Conservation (phyloP, 1,139 yeast species). For the Nadsonia starkeyi-henricii region DNA sequence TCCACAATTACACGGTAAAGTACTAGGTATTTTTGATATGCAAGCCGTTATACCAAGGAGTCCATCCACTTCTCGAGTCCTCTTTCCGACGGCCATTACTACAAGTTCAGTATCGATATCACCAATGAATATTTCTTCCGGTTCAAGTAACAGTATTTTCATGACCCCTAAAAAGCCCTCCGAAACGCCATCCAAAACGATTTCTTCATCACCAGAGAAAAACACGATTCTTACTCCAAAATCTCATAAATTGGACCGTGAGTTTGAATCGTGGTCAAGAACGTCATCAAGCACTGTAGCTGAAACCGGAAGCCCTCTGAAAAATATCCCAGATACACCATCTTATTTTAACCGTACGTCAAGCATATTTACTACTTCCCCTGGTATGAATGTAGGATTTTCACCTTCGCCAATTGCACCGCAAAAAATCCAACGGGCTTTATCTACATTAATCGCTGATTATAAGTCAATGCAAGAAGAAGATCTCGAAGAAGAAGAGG, state of each 20-base stretch:
- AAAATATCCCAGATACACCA: neutral
- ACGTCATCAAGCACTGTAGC: neutral
- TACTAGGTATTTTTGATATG: neutral
- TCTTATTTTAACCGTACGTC: neutral
- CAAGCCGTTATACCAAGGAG: neutral
- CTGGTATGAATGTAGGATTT: neutral
- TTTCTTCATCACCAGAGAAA: neutral
- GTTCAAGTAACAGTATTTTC: neutral
- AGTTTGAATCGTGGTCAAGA: neutral
- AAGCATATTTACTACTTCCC: neutral
- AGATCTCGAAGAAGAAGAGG: neutral
- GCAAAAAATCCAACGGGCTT: neutral
- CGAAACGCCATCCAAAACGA: neutral
- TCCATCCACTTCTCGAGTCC: neutral
- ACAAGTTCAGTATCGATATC: too few species aligned
- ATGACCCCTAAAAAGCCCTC: neutral
- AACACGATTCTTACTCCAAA: neutral
- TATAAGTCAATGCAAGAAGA: neutral
- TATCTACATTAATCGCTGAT: neutral
- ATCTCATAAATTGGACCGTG: neutral
- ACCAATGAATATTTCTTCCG: neutral
- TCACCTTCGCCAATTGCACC: neutral
- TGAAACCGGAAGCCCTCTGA: neutral
- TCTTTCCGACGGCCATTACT: neutral
- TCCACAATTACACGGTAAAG: neutral